phyloP scores from a whole-genome alignment of 495 filamentous ascomycete genomes.

The Ramalina intermedia region DNA sequence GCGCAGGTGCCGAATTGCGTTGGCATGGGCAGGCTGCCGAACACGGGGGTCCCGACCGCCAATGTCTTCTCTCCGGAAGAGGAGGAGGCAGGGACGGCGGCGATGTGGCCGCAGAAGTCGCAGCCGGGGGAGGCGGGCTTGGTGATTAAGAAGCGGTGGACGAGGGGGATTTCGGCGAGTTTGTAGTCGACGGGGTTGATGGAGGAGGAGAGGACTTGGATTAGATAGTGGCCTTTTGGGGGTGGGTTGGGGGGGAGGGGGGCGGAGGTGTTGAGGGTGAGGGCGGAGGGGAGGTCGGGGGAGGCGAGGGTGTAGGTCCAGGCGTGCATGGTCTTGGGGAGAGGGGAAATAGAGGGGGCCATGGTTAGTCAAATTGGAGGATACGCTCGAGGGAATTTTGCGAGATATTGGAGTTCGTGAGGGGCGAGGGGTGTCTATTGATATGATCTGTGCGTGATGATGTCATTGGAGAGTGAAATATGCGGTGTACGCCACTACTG shows the following conservation, averaged over 20 bases:
- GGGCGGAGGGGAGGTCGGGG: constrained; percentile 40
- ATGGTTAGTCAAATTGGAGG: neutral
- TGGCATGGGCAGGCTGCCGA: constrained; percentile 30
- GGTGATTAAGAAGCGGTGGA: constrained; percentile 27
- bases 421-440: no score
- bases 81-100: constrained; percentile 9
- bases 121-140: constrained; percentile 42
- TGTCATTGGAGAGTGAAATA: no score
- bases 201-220: constrained; percentile 38
- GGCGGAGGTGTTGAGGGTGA: constrained; percentile 32
- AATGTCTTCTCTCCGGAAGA: constrained; percentile 5
- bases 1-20: constrained; percentile 35
- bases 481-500: no score
- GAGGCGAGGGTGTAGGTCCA: constrained; percentile 43
- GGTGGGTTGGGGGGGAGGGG: constrained; percentile 24
- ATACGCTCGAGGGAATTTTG: no score
- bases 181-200: constrained; percentile 67
- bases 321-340: constrained; percentile 38
- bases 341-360: neutral
- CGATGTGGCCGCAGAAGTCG: constrained; percentile 50
- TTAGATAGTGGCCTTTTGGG: constrained; percentile 32
- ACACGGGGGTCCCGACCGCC: constrained; percentile 39
- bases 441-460: no score
- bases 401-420: no score
- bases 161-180: constrained; percentile 35